Evolutionary conservation across 306 rosid species (phyloP).

Genomic region (Trifolium dubium): DNA sequence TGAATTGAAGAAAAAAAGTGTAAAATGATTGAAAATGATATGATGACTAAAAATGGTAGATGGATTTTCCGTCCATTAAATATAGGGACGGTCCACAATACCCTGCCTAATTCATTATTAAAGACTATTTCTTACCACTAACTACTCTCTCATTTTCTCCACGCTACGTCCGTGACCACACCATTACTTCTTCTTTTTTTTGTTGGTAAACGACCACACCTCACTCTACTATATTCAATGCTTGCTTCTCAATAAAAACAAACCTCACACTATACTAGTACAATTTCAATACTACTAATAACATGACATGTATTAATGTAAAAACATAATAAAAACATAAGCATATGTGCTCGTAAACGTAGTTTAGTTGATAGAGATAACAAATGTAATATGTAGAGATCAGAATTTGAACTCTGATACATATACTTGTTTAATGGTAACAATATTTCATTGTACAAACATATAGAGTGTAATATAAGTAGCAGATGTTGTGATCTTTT

Average conservation of each 20-base stretch:
- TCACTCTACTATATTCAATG: constrained; percentile 7
- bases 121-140: neutral
- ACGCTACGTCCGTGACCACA: constrained; percentile 30
- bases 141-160: constrained; percentile 13
- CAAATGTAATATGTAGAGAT: too few species aligned
- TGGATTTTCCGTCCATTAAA: constrained; percentile 15
- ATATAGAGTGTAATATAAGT: too few species aligned
- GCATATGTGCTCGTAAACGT: too few species aligned
- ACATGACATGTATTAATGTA: neutral
- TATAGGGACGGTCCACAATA: constrained; percentile 17
- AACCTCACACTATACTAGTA: neutral
- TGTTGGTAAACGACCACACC: constrained; percentile 25
- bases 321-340: neutral
- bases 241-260: neutral
- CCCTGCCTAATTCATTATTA: constrained; percentile 3
- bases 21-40: constrained; percentile 4
- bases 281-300: neutral
- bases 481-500: too few species aligned
- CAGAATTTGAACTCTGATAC: too few species aligned
- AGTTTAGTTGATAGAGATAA: too few species aligned
- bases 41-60: constrained; percentile 1
- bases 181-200: neutral
- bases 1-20: too few species aligned
- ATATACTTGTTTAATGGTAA: too few species aligned
- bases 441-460: too few species aligned